Evolutionary conservation across 2,329 filamentous ascomycete species (phyloP).

Genomic region (Colletotrichum orbiculare): DNA sequence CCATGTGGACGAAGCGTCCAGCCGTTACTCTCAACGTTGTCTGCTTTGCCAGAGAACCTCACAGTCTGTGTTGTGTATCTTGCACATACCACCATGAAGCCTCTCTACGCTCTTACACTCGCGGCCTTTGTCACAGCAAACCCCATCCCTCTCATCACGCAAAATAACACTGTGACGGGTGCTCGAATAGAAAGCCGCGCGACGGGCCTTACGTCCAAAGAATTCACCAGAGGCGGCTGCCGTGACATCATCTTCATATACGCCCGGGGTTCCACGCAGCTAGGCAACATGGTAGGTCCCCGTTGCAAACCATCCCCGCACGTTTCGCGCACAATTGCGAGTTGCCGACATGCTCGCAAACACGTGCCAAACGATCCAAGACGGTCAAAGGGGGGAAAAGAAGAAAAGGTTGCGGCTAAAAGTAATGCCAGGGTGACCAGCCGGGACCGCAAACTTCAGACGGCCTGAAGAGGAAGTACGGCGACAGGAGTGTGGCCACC

Average conservation of each 20-base stretch:
- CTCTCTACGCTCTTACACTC: background rate
- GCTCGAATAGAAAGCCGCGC: background rate
- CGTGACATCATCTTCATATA: slow-evolving; percentile 50
- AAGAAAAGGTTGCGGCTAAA: slow-evolving; percentile 8
- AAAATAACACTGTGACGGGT: background rate
- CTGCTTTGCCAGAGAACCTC: no score
- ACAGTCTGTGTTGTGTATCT: background rate
- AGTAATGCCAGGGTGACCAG: slow-evolving; percentile 24
- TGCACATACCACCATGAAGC: slow-evolving; percentile 8
- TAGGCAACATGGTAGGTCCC: slow-evolving; percentile 49
- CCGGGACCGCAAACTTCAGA: slow-evolving; percentile 38
- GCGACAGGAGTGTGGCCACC: slow-evolving; percentile 37
- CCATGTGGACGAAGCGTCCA: no score
- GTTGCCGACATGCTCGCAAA: no score
- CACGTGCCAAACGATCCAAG: background rate
- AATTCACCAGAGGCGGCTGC: slow-evolving; percentile 19
- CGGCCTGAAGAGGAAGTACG: slow-evolving; percentile 35
- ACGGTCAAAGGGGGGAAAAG: background rate
- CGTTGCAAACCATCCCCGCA: background rate
- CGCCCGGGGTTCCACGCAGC: slow-evolving; percentile 51
- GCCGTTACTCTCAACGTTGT: no score
- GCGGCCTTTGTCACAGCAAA: background rate
- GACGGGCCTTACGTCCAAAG: slow-evolving; percentile 8
- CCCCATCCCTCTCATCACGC: background rate
- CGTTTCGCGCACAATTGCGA: background rate